phyloP scores from a whole-genome alignment of 306 rosid genomes.

The Ormosia emarginata region DNA sequence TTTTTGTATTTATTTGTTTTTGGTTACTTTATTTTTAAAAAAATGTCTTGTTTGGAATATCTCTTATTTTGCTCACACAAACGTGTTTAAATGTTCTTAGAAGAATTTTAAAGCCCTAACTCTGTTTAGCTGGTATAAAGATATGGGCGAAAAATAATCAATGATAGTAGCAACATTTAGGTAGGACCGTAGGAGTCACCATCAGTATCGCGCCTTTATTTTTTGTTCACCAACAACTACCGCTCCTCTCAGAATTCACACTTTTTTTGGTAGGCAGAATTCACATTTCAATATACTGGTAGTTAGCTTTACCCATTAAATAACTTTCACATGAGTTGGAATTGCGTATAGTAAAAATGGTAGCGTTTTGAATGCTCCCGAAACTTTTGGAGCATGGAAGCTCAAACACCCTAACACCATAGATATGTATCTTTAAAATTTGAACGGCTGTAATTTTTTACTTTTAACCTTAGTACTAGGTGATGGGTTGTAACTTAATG shows the following conservation, averaged over 20 bases:
- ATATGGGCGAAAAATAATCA: not conserved
- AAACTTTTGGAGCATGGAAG: too few species aligned
- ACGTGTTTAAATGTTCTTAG: not conserved
- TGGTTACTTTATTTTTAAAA: too few species aligned
- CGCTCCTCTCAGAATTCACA: not conserved
- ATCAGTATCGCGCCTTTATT: not conserved
- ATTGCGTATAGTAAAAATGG: not conserved
- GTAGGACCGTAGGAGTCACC: not conserved
- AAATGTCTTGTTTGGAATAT: too few species aligned
- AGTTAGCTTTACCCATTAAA: not conserved
- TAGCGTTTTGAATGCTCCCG: too few species aligned
- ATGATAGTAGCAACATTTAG: not conserved
- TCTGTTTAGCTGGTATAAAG: not conserved
- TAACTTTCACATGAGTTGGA: not conserved
- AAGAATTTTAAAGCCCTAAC: not conserved
- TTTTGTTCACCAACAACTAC: not conserved
- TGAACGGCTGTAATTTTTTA: too few species aligned
- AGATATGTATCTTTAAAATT: too few species aligned
- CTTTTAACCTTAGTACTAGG: too few species aligned
- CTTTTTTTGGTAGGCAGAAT: not conserved
- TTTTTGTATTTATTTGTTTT: too few species aligned
- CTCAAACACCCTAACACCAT: too few species aligned
- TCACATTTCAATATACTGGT: not conserved
- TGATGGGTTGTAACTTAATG: too few species aligned
- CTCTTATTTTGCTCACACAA: too few species aligned